Evolutionary conservation across 139 green algal genomes (phyloP).

Genomic region (Marvania coccoides): DNA sequence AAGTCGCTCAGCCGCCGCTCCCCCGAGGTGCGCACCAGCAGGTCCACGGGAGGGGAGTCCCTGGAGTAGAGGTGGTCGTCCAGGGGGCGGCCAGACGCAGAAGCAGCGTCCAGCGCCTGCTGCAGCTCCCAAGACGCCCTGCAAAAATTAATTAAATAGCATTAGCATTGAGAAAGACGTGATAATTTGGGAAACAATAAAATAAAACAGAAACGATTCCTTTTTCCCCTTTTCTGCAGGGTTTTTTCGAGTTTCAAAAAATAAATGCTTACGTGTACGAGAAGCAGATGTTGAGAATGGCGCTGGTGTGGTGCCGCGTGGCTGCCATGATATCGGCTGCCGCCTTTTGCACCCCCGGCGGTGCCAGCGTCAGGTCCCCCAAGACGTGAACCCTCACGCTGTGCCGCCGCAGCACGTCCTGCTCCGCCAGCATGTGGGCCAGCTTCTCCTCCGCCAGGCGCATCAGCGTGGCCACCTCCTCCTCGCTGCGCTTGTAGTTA

Average conservation of each 20-base stretch:
- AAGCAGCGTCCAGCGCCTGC: constrained; percentile 7
- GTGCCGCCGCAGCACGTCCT: constrained; percentile 43
- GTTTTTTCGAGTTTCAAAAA: too few species aligned
- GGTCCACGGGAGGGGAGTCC: constrained; percentile 63
- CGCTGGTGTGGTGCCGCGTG: constrained; percentile 34
- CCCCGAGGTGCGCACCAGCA: constrained; percentile 83
- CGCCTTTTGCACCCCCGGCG: constrained; percentile 50
- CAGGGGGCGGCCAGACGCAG: neutral
- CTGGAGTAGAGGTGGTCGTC: constrained; percentile 13
- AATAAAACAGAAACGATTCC: too few species aligned
- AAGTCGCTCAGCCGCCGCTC: constrained; percentile 89
- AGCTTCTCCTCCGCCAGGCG: constrained; percentile 71
- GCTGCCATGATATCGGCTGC: constrained; percentile 59
- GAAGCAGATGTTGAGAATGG: constrained; percentile 87
- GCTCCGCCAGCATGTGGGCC: constrained; percentile 48
- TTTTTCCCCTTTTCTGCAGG: too few species aligned
- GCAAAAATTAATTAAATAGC: neutral
- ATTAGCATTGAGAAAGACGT: too few species aligned
- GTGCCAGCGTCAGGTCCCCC: constrained; percentile 67
- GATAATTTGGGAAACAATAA: too few species aligned
- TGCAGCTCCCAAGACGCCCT: constrained; percentile 20
- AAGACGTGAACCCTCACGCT: constrained; percentile 67
- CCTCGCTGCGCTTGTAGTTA: constrained; percentile 74
- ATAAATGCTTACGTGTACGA: constrained; percentile 78
- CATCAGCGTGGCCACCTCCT: constrained; percentile 83